Conservation (phyloP, 345 rosid genomes). For the Psidium guajava region DNA sequence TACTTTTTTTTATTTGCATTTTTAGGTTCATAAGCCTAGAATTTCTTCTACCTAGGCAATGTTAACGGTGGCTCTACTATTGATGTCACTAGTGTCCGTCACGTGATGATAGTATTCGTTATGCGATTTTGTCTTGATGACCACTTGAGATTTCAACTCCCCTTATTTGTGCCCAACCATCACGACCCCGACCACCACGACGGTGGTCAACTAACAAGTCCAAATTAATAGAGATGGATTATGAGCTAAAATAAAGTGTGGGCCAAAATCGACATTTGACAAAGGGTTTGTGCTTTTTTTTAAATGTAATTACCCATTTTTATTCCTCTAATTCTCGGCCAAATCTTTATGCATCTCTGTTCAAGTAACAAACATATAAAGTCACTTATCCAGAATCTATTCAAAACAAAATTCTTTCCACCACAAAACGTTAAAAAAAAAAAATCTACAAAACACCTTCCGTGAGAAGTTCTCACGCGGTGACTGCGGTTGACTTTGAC, state of each 20-base stretch:
- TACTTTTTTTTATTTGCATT: neutral
- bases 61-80: neutral
- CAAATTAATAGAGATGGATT: neutral
- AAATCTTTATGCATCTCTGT: too few relatives aligned
- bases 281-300: neutral
- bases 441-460: too few relatives aligned
- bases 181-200: rapidly evolving
- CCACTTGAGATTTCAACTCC: neutral
- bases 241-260: neutral
- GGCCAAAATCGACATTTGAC: neutral
- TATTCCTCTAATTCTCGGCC: too few relatives aligned
- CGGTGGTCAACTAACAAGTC: neutral
- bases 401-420: too few relatives aligned
- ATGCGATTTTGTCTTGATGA: rapidly evolving
- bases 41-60: neutral
- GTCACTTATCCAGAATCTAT: too few relatives aligned
- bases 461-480: too few relatives aligned
- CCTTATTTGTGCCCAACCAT: too few relatives aligned
- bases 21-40: neutral
- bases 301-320: too few relatives aligned
- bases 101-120: neutral
- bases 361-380: too few relatives aligned
- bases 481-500: neutral
- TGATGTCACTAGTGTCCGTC: neutral
- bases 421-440: too few relatives aligned